Conservation (phyloP, 108 stramenopile species). For the Pseudonitzschia delicatissima region DNA sequence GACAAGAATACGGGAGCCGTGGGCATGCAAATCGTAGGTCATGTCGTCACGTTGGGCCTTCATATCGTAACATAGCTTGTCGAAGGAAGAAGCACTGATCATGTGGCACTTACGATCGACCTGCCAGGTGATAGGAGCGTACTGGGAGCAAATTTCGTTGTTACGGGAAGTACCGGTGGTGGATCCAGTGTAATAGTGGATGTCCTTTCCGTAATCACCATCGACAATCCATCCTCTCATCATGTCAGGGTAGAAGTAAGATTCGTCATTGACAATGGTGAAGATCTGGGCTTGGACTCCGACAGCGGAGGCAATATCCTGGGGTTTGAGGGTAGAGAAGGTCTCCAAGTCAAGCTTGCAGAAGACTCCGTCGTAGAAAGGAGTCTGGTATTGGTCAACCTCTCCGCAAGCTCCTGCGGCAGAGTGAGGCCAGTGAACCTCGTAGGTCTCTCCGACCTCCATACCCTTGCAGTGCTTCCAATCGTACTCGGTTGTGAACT, state of each 20-base stretch:
- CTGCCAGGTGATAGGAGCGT: constrained; percentile 69
- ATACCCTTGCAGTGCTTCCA: constrained; percentile 47
- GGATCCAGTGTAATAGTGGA: constrained; percentile 60
- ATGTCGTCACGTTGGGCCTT: constrained; percentile 59
- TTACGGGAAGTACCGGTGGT: constrained; percentile 48
- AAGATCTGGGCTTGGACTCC: constrained; percentile 61
- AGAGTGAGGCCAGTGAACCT: constrained; percentile 62
- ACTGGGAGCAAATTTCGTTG: constrained; percentile 56
- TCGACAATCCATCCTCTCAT: constrained; percentile 37
- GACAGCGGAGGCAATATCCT: constrained; percentile 24
- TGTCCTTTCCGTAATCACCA: constrained; percentile 44
- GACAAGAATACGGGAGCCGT: constrained; percentile 58
- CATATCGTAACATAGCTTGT: constrained; percentile 67
- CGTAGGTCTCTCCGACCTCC: constrained; percentile 54
- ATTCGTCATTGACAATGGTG: constrained; percentile 54
- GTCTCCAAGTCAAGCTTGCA: constrained; percentile 8
- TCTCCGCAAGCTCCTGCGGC: constrained; percentile 31
- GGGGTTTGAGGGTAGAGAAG: not conserved
- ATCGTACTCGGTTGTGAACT: constrained; percentile 39
- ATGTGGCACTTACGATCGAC: constrained; percentile 70
- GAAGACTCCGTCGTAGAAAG: constrained; percentile 51
- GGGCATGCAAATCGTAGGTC: constrained; percentile 54
- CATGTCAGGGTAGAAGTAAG: constrained; percentile 42
- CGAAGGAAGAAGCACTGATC: constrained; percentile 61
- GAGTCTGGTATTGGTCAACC: constrained; percentile 41